phyloP scores from a whole-genome alignment of 2,329 filamentous ascomycete species.

The Paraphoma sp. region DNA sequence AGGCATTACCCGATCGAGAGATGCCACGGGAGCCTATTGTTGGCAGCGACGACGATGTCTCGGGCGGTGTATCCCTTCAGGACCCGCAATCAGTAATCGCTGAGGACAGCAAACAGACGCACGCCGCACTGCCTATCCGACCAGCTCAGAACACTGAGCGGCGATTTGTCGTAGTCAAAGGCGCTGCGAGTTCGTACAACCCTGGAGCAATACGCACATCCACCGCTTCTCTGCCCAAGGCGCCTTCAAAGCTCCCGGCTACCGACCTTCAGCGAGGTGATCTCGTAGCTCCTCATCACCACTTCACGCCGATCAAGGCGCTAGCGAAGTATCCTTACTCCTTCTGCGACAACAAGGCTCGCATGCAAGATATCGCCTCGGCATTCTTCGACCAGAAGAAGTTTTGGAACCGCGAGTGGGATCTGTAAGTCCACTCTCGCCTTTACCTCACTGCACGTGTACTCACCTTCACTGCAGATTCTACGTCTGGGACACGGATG shows the following conservation, averaged over 20 bases:
- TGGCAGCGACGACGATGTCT: slow-evolving; percentile 20
- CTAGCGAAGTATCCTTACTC: slow-evolving; percentile 65
- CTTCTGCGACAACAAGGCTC: slow-evolving; percentile 61
- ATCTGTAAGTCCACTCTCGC: slow-evolving; percentile 67
- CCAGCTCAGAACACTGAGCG: slow-evolving; percentile 19
- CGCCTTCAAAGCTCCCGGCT: slow-evolving; percentile 18
- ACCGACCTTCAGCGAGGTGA: slow-evolving; percentile 36
- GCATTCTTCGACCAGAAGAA: slow-evolving; percentile 65
- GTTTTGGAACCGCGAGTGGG: slow-evolving; percentile 70
- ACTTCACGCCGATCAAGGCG: slow-evolving; percentile 52
- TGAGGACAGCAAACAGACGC: slow-evolving; percentile 15
- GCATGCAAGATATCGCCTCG: slow-evolving; percentile 57
- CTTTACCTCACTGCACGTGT: slow-evolving; percentile 27
- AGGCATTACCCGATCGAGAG: slow-evolving; percentile 29
- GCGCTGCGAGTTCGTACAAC: slow-evolving; percentile 32
- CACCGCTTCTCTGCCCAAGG: slow-evolving; percentile 1
- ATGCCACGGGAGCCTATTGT: slow-evolving; percentile 5
- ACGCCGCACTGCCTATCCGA: background rate
- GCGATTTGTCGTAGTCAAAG: slow-evolving; percentile 29
- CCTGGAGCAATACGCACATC: slow-evolving; percentile 12
- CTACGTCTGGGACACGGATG: slow-evolving; percentile 63
- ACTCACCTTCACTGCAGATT: slow-evolving; percentile 58
- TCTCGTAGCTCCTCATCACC: slow-evolving; percentile 40
- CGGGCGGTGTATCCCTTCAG: slow-evolving; percentile 30
- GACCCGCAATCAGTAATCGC: background rate